Evolutionary conservation across 768 basidiomycete species (phyloP), one percentile per base, ranked within the genome.

Genomic region (Dentipellis sp.): DNA sequence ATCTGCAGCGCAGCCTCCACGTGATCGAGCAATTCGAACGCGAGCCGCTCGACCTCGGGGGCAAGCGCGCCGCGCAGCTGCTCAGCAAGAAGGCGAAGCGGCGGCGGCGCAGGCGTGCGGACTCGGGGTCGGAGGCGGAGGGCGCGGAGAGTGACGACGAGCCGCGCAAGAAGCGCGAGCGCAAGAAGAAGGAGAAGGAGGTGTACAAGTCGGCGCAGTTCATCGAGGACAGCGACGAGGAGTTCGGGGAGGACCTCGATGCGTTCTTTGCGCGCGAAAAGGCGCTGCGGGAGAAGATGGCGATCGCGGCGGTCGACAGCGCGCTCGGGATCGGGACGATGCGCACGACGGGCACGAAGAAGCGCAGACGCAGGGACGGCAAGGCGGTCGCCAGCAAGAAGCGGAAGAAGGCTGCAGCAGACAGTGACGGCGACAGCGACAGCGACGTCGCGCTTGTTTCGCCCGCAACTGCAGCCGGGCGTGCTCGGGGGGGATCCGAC

Each of bases 191-290:
- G 66, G 87, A 88, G 66, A 79, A 80, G 66, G 78, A 83, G 72
- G 74, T 74, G 57, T 94, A 89, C 76, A 93, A 92, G 68, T 90
- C 87, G 7, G 91, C 91, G 10, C 86, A 91, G 68, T 90, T 94
- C 67, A 93, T 95, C 67, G 84, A 88, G 65, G 93, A 97, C 71
- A 91, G 89, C 59, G 94, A 97, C 63, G 85, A 76, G 55, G 90
- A 91, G 67, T 60, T 48, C 48, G 82, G 82, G 56, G 88, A 80
- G 14, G 84, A 88, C 65, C 86, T 92, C 68, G 85, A 88, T 51
- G 81, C 76, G 5, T 97, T 97, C 77, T 81, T 93, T 56, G 85
- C 77, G 69, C 80, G 77, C 64, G 94, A 95, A 70, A 79, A 78
- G 63, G 72, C 59, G 52, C 68, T 81, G 64, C 77, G 88, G 49